Base-by-base conservation (phyloP, 2,329 filamentous ascomycete species). In the Metarhizium sp. region DNA sequence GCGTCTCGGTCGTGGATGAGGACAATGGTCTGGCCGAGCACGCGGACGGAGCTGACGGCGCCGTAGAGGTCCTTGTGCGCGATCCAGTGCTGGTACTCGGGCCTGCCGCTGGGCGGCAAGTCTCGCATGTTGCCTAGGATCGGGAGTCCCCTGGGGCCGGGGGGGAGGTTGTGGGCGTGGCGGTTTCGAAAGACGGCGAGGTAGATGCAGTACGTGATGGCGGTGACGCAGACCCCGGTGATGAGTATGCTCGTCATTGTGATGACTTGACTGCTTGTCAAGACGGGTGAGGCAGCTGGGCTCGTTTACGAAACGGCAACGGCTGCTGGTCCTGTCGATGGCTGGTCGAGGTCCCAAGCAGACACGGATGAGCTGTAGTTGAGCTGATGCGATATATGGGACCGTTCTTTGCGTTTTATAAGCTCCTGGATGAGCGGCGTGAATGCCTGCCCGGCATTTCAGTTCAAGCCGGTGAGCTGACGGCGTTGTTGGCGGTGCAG, bases 41-140 rank as follows among this genome's bases (percentile, higher is more conserved):
- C 64, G 0, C 66, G 73, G 16, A 75, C 51, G 11, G 71, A 67
- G 46, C 64, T 66, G 1, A 66, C 60, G 2, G 67, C 76, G 85
- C 89, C 71, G 18, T 57, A 59, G 0, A 40, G 7, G 1, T 54
- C 50, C 30, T 58, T 58, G 34, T 54, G 47, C 34, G 50, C 49
- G 2, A 59, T 38, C 54, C 56, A 58, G 36, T 59, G 56, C 25
- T 51, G 8, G 29, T 40, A 54, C 14, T 58, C 49, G 7, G 45
- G 48, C 2, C 14, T 25, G 4, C 42, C 56, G 6, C 16, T 7
- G 4, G 54, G 54, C 6, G 57, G 56, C 5, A 59, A 18, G 18
- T 50, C 51, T 7, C 46, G 30, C 43, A 60, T 2, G 30, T 56
- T 58, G 13, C 59, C 57, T 3, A 60, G 8, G 5, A 60, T 5